These are phyloP conservation scores for Lepidium didymum DNA, from an alignment of 345 rosid species.

Conservation along the genomic window DNA sequence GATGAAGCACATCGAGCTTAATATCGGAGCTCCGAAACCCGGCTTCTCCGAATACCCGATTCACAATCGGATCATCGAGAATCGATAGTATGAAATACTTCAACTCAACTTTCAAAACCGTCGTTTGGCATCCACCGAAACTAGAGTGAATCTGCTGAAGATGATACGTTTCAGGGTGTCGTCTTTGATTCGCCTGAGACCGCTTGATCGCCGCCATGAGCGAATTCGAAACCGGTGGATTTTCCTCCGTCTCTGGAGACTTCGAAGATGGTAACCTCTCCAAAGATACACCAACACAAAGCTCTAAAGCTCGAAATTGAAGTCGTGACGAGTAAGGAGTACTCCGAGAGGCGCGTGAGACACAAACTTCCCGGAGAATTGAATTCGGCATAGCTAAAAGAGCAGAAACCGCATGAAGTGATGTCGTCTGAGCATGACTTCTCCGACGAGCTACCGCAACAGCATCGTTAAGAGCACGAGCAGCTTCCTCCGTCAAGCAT, in stretches of 20 bases:
- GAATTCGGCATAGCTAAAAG: constrained; percentile 46
- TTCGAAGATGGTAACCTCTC: constrained; percentile 44
- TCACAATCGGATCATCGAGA: constrained; percentile 66
- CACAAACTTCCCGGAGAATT: constrained; percentile 50
- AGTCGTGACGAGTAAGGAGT: constrained; percentile 36
- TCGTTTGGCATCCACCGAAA: constrained; percentile 12
- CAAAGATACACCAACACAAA: constrained; percentile 53
- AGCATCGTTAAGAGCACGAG: constrained; percentile 57
- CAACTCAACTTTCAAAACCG: constrained; percentile 50
- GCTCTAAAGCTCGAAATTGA: constrained; percentile 58
- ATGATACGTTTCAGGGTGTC: constrained; percentile 76
- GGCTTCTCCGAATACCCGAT: constrained; percentile 52
- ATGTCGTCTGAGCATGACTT: constrained; percentile 58
- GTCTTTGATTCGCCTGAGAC: constrained; percentile 76
- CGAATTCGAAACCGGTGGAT: constrained; percentile 65
- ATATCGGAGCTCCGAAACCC: constrained; percentile 59
- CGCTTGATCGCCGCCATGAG: constrained; percentile 92
- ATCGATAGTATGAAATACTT: constrained; percentile 48
- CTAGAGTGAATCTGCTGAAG: constrained; percentile 48
- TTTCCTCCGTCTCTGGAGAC: constrained; percentile 19
- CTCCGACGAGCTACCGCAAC: constrained; percentile 61
- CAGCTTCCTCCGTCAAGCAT: constrained; percentile 58
- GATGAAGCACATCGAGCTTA: constrained; percentile 49
- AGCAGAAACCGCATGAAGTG: constrained; percentile 66
- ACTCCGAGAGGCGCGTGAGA: constrained; percentile 35